Percentiles rank a stretch among this genome's conserved stretches.
Conservation (phyloP, 2,329 filamentous ascomycete genomes). For the Drechmeria coniospora region DNA sequence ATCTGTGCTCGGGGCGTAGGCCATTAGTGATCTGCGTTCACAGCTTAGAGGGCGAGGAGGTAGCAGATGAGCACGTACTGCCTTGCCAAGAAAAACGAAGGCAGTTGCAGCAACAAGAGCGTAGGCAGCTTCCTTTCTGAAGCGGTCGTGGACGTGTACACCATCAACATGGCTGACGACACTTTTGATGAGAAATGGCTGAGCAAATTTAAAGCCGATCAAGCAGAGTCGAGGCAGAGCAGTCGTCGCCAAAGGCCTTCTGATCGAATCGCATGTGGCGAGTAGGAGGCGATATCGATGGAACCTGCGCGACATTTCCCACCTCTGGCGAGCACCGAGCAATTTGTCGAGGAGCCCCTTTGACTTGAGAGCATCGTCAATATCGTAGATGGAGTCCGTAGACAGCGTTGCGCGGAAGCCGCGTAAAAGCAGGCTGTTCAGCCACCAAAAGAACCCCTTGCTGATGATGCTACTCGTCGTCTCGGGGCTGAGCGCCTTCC, state of each 20-base stretch:
- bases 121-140: conserved; percentile 4
- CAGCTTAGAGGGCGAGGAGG: not conserved
- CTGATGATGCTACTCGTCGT: conserved; percentile 10
- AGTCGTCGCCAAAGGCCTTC: not conserved
- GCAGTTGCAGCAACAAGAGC: conserved; percentile 7
- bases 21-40: no score
- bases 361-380: conserved; percentile 1
- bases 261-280: not conserved
- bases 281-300: not conserved
- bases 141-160: not conserved
- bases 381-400: not conserved
- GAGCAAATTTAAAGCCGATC: conserved; percentile 9
- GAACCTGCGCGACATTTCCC: not conserved
- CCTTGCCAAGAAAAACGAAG: conserved; percentile 6
- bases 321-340: not conserved
- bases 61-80: conserved; percentile 2
- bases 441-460: conserved; percentile 9
- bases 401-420: conserved; percentile 1
- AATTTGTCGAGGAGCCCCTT: not conserved
- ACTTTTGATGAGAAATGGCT: conserved; percentile 9
- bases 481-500: conserved; percentile 12
- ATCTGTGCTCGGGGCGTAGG: conserved; percentile 4
- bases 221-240: conserved; percentile 5
- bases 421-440: conserved; percentile 5
- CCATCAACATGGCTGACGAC: conserved; percentile 1